Percentiles rank a stretch among this genome's conserved stretches.
phyloP scores from a whole-genome alignment of 257 asterid genomes.

The Nicotiana obtusifolia region DNA sequence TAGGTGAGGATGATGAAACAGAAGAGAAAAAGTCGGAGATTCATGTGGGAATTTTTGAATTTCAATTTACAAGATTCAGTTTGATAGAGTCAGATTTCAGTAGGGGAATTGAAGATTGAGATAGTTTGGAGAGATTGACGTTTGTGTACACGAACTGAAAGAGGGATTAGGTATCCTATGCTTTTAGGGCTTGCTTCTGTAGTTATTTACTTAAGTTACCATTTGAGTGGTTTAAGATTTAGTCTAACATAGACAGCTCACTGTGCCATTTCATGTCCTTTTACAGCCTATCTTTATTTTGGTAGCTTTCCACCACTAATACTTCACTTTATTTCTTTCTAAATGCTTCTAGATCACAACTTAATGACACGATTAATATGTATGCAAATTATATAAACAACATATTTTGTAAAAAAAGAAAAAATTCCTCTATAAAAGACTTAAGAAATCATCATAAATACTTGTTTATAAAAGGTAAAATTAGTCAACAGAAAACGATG shows the following conservation, averaged over 20 bases:
- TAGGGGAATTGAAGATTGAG: not conserved
- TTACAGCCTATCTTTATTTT: not conserved
- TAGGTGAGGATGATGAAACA: not conserved
- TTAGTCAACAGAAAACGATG: not conserved
- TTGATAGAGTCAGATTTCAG: not conserved
- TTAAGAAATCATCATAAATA: not conserved
- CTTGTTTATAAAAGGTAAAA: not conserved
- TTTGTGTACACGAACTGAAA: not conserved
- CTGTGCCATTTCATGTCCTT: not conserved
- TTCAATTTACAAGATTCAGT: not conserved
- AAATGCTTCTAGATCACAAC: not conserved
- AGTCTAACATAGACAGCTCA: conserved; percentile 5
- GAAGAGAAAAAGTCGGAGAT: not conserved
- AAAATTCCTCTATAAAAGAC: not conserved
- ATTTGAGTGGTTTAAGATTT: not conserved
- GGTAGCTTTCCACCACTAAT: not conserved
- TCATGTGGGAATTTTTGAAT: not conserved
- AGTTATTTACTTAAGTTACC: conserved; percentile 3
- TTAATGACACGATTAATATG: not conserved
- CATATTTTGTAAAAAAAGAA: no score
- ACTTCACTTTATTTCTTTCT: not conserved
- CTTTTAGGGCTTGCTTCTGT: not conserved
- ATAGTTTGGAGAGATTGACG: not conserved
- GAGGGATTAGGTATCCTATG: not conserved
- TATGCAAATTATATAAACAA: not conserved